Percentiles rank a stretch among this genome's conserved stretches.
These are phyloP conservation scores for Saccharata proteae DNA, from an alignment of 2,329 filamentous ascomycete genomes.

Conservation along the genomic window DNA sequence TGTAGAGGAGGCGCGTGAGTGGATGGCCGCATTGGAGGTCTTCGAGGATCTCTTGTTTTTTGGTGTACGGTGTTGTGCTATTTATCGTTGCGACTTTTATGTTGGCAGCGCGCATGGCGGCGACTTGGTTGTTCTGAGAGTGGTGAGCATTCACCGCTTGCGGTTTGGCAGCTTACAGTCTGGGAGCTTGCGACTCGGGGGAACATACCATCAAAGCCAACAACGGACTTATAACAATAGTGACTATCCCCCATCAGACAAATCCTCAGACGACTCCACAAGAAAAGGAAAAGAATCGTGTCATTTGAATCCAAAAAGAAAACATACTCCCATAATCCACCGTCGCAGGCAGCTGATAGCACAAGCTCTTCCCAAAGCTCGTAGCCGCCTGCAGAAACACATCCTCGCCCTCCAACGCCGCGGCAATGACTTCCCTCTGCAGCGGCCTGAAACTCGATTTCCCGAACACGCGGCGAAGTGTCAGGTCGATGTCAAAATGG, in stretches of 20 bases:
- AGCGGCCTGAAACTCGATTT: conserved; percentile 65
- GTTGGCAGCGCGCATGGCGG: conserved; percentile 58
- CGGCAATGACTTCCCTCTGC: conserved; percentile 77
- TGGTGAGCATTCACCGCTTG: conserved; percentile 9
- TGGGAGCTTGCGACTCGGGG: no score
- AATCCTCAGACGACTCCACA: background rate
- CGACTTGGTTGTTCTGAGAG: conserved; percentile 75
- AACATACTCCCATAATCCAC: conserved; percentile 71
- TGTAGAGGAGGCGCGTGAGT: conserved; percentile 70
- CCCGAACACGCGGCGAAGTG: conserved; percentile 59
- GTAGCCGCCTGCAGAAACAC: conserved; percentile 87
- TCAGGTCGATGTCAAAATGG: conserved; percentile 67
- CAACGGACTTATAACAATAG: conserved; percentile 79
- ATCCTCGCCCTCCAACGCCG: conserved; percentile 72
- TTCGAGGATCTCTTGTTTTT: conserved; percentile 57
- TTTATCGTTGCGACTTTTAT: conserved; percentile 81
- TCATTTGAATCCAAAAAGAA: background rate
- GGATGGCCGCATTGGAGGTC: conserved; percentile 86
- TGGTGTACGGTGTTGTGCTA: conserved; percentile 57
- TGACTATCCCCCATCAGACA: conserved; percentile 46
- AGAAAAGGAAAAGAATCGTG: no score
- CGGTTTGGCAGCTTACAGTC: no score
- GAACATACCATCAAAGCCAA: conserved; percentile 68
- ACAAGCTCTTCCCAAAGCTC: conserved; percentile 85
- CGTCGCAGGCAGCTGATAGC: conserved; percentile 83